Conservation (phyloP, 2,329 filamentous ascomycete genomes). For the Sporothrix schenckii region DNA sequence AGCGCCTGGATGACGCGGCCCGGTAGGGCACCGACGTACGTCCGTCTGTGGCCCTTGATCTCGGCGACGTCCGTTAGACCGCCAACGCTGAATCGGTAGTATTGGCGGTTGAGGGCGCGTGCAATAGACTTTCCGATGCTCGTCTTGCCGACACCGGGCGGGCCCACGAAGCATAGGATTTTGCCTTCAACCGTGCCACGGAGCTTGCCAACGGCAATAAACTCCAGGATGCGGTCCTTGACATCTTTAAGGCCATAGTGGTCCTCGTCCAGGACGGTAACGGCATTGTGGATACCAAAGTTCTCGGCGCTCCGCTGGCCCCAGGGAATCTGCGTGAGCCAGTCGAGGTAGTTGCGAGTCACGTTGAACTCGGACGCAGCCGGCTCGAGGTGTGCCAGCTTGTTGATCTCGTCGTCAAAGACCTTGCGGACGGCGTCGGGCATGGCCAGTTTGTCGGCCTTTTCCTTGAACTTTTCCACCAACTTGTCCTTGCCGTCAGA, state of each 20-base stretch:
- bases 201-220: slow-evolving; percentile 96
- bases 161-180: slow-evolving; percentile 95
- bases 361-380: slow-evolving; percentile 98
- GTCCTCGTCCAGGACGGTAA: slow-evolving; percentile 89
- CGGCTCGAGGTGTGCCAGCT: slow-evolving; percentile 91
- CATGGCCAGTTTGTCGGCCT: slow-evolving; percentile 92
- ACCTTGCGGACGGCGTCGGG: slow-evolving; percentile 95
- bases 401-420: slow-evolving; percentile 97
- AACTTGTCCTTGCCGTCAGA: slow-evolving; percentile 98
- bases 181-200: slow-evolving; percentile 97
- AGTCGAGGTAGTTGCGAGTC: slow-evolving; percentile 96
- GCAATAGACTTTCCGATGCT: slow-evolving; percentile 99
- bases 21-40: slow-evolving; percentile 92
- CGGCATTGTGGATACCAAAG: slow-evolving; percentile 90
- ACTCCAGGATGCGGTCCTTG: slow-evolving; percentile 96
- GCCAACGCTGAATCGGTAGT: slow-evolving; percentile 97
- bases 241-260: slow-evolving; percentile 97
- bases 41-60: slow-evolving; percentile 96
- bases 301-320: slow-evolving; percentile 94
- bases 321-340: slow-evolving; percentile 98
- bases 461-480: slow-evolving; percentile 96
- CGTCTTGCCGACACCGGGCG: slow-evolving; percentile 96
- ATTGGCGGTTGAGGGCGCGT: slow-evolving; percentile 88
- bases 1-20: slow-evolving; percentile 96
- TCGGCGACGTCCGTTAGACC: slow-evolving; percentile 96